These are phyloP conservation scores for Colletotrichum nymphaeae DNA, from an alignment of 2,329 filamentous ascomycete species.

Conservation along the genomic window DNA sequence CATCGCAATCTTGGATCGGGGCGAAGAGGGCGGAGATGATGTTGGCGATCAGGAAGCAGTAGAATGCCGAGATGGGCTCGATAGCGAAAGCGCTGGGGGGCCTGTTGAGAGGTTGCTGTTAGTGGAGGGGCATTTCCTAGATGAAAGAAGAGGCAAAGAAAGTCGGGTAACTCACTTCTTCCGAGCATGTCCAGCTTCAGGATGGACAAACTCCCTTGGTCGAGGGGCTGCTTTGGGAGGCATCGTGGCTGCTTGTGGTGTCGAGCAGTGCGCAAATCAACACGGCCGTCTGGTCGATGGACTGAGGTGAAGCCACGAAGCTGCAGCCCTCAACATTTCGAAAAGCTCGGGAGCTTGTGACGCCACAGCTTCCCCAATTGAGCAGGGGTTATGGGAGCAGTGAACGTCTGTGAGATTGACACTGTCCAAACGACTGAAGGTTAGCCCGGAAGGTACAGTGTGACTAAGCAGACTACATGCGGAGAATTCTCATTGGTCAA, in stretches of 20 bases:
- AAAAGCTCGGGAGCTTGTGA: constrained; percentile 33
- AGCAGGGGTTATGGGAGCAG: constrained; percentile 14
- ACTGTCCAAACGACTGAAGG: fast-evolving
- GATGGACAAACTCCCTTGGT: constrained; percentile 57
- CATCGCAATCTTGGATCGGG: constrained; percentile 97
- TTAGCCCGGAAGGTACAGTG: not conserved
- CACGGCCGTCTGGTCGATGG: constrained; percentile 18
- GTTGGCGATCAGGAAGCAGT: constrained; percentile 80
- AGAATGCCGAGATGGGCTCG: constrained; percentile 82
- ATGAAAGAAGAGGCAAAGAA: not conserved
- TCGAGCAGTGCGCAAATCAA: constrained; percentile 8
- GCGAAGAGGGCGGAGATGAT: constrained; percentile 82
- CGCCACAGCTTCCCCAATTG: constrained; percentile 35
- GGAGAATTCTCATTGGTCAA: constrained; percentile 17
- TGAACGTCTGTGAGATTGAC: fast-evolving
- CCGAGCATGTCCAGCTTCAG: constrained; percentile 60
- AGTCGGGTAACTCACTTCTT: constrained; percentile 55
- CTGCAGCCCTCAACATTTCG: constrained; percentile 36
- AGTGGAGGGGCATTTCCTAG: constrained; percentile 32
- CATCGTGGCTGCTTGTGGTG: constrained; percentile 47
- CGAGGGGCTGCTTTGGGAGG: constrained; percentile 47
- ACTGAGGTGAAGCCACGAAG: constrained; percentile 27
- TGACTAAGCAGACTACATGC: fast-evolving
- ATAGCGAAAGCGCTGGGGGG: constrained; percentile 70
- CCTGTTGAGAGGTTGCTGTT: constrained; percentile 42